Evolutionary conservation across 2,329 filamentous ascomycete species (phyloP).

Genomic region (Rutstroemia sp.): DNA sequence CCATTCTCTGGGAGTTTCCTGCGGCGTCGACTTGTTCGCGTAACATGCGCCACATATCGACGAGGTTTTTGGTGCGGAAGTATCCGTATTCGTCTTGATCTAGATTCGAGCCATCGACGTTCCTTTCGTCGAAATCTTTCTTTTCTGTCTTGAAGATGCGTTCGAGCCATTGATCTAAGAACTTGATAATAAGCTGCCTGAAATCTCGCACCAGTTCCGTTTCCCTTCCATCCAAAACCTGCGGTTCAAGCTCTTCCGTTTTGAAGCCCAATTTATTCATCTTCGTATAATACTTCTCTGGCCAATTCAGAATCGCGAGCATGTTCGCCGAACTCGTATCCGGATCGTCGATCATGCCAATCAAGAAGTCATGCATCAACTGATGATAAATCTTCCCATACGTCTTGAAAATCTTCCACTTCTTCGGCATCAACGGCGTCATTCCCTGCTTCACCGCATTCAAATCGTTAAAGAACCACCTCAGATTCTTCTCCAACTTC

Average conservation of each 20-base stretch:
- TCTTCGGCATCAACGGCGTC: conserved; percentile 84
- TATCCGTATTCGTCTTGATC: conserved; percentile 85
- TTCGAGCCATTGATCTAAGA: conserved; percentile 96
- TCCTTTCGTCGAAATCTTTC: conserved; percentile 72
- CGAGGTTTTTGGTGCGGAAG: conserved; percentile 84
- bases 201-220: conserved; percentile 89
- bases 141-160: conserved; percentile 79
- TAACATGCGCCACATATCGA: conserved; percentile 96
- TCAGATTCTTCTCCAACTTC: conserved; percentile 76
- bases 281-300: conserved; percentile 91
- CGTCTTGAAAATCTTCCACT: conserved; percentile 90
- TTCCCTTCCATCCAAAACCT: conserved; percentile 86
- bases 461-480: conserved; percentile 97
- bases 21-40: conserved; percentile 86
- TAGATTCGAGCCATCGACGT: conserved; percentile 65
- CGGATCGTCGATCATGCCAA: conserved; percentile 75
- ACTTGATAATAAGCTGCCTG: conserved; percentile 88
- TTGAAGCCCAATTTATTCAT: conserved; percentile 84
- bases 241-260: conserved; percentile 69
- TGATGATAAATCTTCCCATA: conserved; percentile 88
- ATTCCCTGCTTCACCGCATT: conserved; percentile 93
- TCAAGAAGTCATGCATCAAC: conserved; percentile 90
- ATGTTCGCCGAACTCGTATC: conserved; percentile 81
- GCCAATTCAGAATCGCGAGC: conserved; percentile 89
- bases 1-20: conserved; percentile 73